A percentile compares a stretch with the other conserved stretches of the same genome.
phyloP scores from a whole-genome alignment of 257 asterid species.

The Solanum paucissectum region DNA sequence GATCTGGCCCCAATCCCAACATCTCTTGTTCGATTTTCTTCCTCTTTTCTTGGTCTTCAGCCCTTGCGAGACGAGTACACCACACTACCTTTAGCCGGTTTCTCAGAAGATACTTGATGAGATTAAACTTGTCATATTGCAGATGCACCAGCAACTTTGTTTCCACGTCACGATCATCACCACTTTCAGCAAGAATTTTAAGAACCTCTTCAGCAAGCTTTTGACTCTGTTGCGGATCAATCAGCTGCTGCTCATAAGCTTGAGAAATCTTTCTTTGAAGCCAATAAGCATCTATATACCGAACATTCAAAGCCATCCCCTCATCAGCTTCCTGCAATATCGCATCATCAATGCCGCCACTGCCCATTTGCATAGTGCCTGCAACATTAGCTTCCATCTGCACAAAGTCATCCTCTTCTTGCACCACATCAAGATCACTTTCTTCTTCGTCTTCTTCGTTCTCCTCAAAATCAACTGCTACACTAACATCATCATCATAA shows the following conservation, averaged over 20 bases:
- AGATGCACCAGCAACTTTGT: conserved; percentile 27
- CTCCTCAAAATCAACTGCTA: conserved; percentile 35
- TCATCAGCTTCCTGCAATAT: conserved; percentile 12
- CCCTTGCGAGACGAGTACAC: conserved; percentile 35
- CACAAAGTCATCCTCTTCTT: conserved; percentile 24
- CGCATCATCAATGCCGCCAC: conserved; percentile 25
- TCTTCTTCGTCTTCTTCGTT: conserved; percentile 33
- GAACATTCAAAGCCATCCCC: conserved; percentile 32
- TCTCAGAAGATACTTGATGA: conserved; percentile 21
- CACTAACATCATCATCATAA: conserved; percentile 24
- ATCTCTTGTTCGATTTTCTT: conserved; percentile 27
- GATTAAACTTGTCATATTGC: conserved; percentile 22
- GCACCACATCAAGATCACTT: conserved; percentile 26
- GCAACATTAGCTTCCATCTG: conserved; percentile 8
- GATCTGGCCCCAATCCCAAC: conserved; percentile 22
- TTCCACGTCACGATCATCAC: conserved; percentile 30
- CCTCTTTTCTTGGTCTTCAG: conserved; percentile 29
- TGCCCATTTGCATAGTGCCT: conserved; percentile 29
- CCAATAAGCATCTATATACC: conserved; percentile 34
- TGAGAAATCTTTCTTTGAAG: conserved; percentile 34
- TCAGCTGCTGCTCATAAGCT: conserved; percentile 26
- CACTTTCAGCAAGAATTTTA: conserved; percentile 21
- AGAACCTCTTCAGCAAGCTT: conserved; percentile 31
- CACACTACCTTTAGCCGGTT: conserved; percentile 36
- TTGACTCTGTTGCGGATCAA: conserved; percentile 31